These are phyloP conservation scores for Ascomycota sp. DNA, from an alignment of 2,329 filamentous ascomycete species.

Conservation along the genomic window DNA sequence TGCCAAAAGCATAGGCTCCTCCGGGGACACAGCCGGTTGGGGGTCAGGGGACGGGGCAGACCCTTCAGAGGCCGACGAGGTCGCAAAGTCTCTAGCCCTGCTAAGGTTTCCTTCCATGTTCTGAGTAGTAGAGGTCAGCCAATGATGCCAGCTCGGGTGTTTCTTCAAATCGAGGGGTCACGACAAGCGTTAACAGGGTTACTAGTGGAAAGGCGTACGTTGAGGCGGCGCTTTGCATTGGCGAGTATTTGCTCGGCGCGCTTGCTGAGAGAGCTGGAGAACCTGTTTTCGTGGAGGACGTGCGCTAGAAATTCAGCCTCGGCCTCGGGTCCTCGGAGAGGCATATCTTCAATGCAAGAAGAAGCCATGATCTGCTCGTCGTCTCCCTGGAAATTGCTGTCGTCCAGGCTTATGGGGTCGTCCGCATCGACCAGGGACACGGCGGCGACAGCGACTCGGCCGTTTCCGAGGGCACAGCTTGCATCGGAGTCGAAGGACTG, in stretches of 20 bases:
- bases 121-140: conserved; percentile 19
- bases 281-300: conserved; percentile 26
- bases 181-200: no score
- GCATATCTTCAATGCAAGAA: conserved; percentile 26
- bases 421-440: conserved; percentile 37
- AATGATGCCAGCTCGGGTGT: neutral
- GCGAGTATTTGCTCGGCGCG: conserved; percentile 77
- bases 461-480: no score
- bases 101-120: conserved; percentile 84
- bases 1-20: conserved; percentile 4
- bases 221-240: conserved; percentile 74
- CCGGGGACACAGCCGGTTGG: conserved; percentile 8
- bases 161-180: no score
- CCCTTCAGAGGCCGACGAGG: conserved; percentile 19
- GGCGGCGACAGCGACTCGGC: no score
- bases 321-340: conserved; percentile 6
- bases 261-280: conserved; percentile 53
- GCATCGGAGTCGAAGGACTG: conserved; percentile 29
- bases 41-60: conserved; percentile 28
- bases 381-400: conserved; percentile 43
- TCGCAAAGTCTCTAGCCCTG: conserved; percentile 46
- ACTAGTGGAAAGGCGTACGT: conserved; percentile 29
- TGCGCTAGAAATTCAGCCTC: conserved; percentile 3
- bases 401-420: conserved; percentile 36
- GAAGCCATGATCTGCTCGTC: conserved; percentile 44